Evolutionary conservation across 139 green algal genomes (phyloP), one percentile per base, ranked within the genome.

Genomic region (Chlamydomonas asymmetrica): DNA sequence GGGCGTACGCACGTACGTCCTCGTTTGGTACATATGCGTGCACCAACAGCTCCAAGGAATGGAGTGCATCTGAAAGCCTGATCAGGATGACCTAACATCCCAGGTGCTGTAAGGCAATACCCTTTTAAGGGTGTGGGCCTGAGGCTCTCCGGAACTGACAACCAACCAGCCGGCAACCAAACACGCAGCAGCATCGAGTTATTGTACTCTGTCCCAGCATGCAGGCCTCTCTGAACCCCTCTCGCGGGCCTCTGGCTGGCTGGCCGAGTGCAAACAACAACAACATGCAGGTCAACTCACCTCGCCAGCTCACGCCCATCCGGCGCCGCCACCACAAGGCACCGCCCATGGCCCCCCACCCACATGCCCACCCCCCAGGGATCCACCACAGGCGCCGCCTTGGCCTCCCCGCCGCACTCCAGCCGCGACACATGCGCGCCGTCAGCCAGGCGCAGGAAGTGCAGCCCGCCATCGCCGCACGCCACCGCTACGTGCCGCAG

Each of bases 351-450:
- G 31, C 66, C 43, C n/a, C 61, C 68, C 4, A 50, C 68, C 76
- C 76, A 82, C 61, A 82, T 62, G 0, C 38, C 31, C 8, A 67
- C 61, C 3, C 59, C 13, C 75, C 75, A 81, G 23, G 75, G 75
- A 60, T 82, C 76, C 16, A n/a, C 29, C 6, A 64, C 68, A 7
- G 76, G 76, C 22, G 61, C 25, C 5, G 35, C 40, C 31, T 73
- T 77, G 49, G 45, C 45, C 68, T 73, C 68, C 6, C 76, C 76
- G 20, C 52, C 76, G n/a, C 72, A 66, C 18, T 65, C 52, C 38
- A 73, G 27, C 4, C 27, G 0, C 31, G 50, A 61, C 1, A 57
- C 4, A 8, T 64, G 23, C 23, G 4, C 22, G 4, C 76, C 76
- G 31, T 60, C 31, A 5, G 25, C 52, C 50, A 82, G 39, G 20